These are phyloP conservation scores for Taiwanofungus camphoratus DNA, from an alignment of 1,284 basidiomycete species.

Conservation along the genomic window DNA sequence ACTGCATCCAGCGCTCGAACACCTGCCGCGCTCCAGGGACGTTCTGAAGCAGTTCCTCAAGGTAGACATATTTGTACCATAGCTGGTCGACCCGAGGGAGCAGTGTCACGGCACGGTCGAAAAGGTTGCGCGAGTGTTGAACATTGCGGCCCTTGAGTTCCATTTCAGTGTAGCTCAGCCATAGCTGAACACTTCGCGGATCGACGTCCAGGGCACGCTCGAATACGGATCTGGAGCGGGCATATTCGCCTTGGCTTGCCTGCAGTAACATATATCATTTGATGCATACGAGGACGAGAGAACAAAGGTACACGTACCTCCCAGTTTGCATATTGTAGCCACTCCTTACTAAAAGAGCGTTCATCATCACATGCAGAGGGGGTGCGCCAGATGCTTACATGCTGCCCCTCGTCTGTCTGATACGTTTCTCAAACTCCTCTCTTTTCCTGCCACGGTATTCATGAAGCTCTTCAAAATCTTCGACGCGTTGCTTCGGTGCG, in stretches of 20 bases:
- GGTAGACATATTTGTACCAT: slow-evolving; percentile 99
- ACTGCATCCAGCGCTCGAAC: slow-evolving; percentile 99
- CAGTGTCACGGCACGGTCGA: slow-evolving; percentile 93
- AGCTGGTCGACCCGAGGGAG: slow-evolving; percentile 92
- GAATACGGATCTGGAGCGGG: slow-evolving; percentile 89
- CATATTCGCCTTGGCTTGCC: slow-evolving; percentile 96
- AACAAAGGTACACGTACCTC: slow-evolving; percentile 42
- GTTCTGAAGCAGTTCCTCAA: slow-evolving; percentile 96
- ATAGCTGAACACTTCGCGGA: slow-evolving; percentile 82
- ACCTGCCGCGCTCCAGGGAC: slow-evolving; percentile 93
- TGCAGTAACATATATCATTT: slow-evolving; percentile 32
- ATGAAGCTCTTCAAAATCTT: slow-evolving; percentile 95
- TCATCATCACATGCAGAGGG: background rate
- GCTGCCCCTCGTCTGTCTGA: slow-evolving; percentile 84
- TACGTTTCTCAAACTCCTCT: slow-evolving; percentile 95
- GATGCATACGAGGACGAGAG: background rate
- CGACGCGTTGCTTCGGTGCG: slow-evolving; percentile 91
- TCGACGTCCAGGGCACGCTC: slow-evolving; percentile 97
- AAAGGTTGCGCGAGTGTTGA: slow-evolving; percentile 94
- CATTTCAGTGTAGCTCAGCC: slow-evolving; percentile 97
- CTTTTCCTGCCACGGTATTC: slow-evolving; percentile 95
- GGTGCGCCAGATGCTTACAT: slow-evolving; percentile 62
- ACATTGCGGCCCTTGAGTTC: slow-evolving; percentile 97
- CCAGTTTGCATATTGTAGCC: slow-evolving; percentile 82
- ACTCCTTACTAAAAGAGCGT: slow-evolving; percentile 56